Base-by-base conservation (phyloP, 495 filamentous ascomycete genomes). In the Penicillium bialowiezense region DNA sequence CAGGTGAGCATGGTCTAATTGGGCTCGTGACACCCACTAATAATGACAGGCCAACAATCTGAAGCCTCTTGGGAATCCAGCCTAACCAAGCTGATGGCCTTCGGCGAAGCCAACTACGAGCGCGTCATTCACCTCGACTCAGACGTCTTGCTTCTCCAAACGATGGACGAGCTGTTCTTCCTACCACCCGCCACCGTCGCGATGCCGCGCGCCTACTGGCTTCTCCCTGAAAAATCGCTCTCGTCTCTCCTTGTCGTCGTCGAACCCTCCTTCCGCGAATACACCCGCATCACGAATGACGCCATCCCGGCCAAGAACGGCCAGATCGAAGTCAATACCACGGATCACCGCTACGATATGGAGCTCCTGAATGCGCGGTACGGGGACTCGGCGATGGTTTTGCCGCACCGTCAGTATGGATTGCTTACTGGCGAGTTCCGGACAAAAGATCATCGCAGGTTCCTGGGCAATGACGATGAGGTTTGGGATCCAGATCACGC, bases 281-380 rank as follows among this genome's bases (percentile, higher is more conserved):
- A 79, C 39, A 64, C 64, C 7, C 71, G 73, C 13, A 64, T 88
- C 31, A 69, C 78, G 60, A 73, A 76, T 13, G 58, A 60, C 2
- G 57, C 57, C 21, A 39, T 58, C 20, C 49, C 60, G 9, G 67
- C 57, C 6, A 48, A 55, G 31, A 57, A 57, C n/a, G 68, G 65
- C 17, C 73, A 80, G 39, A 53, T 75, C 26, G 36, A 58, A 14
- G 10, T 57, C 15, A 57, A 33, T 47, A 54, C 38, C n/a, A 68
- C 71, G 14, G 71, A 74, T 19, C 53, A 37, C 10, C 56, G 57
- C 36, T 87, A 82, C 40, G 84, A 89, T 49, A 88, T 88, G 85
- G 87, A 91, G 48, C 70, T 91, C 1, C 59, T 92, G 32, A 91
- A 92, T 56, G 59, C 70, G 1, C 77, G 87, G n/a, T 91, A 87